Evolutionary conservation across 2,329 filamentous ascomycete species (phyloP).

Genomic region (Cercospora zeae-maydis): DNA sequence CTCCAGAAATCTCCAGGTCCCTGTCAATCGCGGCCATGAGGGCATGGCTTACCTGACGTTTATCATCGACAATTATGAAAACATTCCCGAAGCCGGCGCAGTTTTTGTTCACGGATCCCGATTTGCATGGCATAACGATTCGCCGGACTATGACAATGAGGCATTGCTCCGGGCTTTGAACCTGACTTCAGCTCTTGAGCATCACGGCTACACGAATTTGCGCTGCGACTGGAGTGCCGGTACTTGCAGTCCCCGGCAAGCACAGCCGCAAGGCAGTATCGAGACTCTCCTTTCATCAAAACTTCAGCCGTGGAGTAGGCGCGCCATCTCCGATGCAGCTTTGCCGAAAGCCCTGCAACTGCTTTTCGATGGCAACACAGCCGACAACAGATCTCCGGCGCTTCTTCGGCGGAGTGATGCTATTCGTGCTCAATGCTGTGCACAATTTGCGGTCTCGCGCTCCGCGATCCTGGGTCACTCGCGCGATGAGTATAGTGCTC

Average conservation of each 20-base stretch:
- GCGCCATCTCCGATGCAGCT: constrained; percentile 29
- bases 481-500: constrained; percentile 48
- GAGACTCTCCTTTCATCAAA: constrained; percentile 40
- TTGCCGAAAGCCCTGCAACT: constrained; percentile 20
- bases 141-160: constrained; percentile 43
- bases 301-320: constrained; percentile 43
- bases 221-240: constrained; percentile 51
- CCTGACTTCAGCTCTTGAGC: constrained; percentile 39
- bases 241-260: constrained; percentile 37
- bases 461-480: constrained; percentile 49
- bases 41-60: constrained; percentile 60
- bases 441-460: constrained; percentile 53
- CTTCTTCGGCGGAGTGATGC: constrained; percentile 41
- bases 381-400: constrained; percentile 27
- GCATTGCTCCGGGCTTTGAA: constrained; percentile 41
- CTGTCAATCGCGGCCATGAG: constrained; percentile 57
- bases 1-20: constrained; percentile 41
- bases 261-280: constrained; percentile 39
- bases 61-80: constrained; percentile 58
- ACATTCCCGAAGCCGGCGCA: constrained; percentile 51
- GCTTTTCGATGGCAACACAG: constrained; percentile 30
- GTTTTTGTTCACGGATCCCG: constrained; percentile 60
- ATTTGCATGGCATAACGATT: constrained; percentile 55
- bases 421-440: constrained; percentile 46
- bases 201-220: constrained; percentile 48